phyloP scores from a whole-genome alignment of 306 rosid species.

The Prunus dulcis region DNA sequence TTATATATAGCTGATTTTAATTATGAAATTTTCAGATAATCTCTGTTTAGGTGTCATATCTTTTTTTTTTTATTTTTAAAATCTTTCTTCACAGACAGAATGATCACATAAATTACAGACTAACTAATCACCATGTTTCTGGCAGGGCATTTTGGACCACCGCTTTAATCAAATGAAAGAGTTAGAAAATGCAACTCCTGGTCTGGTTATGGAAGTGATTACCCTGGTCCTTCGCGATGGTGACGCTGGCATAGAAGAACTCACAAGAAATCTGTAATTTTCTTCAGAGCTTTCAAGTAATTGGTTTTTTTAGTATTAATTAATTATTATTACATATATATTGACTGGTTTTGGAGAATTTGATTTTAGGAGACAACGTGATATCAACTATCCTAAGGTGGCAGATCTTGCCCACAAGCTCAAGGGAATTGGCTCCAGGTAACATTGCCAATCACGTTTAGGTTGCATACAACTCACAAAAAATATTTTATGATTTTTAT shows the following conservation, averaged over 20 bases:
- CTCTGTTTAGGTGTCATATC: background rate
- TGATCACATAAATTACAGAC: background rate
- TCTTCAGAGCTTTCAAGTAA: background rate
- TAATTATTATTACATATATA: background rate
- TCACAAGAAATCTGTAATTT: background rate
- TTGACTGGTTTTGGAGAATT: background rate
- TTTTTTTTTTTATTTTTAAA: no score
- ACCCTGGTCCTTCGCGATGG: background rate
- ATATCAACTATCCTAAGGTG: background rate
- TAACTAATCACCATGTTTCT: background rate
- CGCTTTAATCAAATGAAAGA: background rate
- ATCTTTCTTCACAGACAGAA: background rate
- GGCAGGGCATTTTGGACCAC: constrained; percentile 15
- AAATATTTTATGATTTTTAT: background rate
- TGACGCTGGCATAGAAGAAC: background rate
- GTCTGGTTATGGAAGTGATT: background rate
- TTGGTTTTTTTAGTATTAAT: background rate
- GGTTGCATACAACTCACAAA: background rate
- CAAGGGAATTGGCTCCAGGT: background rate
- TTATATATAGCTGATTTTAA: background rate
- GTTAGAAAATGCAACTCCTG: background rate
- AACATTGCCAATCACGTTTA: background rate
- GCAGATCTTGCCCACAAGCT: background rate
- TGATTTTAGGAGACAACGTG: background rate
- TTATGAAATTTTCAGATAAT: background rate